Percentiles rank a stretch among this genome's conserved stretches.
phyloP scores from a whole-genome alignment of 345 rosid species.

The Hirschfeldia incana region DNA sequence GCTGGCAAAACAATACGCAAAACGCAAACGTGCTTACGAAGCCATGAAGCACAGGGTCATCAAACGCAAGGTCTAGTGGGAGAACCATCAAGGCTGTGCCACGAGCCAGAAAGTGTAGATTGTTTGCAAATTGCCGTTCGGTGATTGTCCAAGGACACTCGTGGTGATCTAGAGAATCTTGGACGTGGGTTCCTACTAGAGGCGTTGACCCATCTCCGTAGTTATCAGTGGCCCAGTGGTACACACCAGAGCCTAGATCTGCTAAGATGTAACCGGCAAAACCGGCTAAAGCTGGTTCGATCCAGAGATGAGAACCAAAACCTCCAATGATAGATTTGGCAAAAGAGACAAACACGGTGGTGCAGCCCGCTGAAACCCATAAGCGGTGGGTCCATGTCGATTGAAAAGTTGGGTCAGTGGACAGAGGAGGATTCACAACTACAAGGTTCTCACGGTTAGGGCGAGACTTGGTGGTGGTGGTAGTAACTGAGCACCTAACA shows the following conservation, averaged over 20 bases:
- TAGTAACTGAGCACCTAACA: conserved; percentile 43
- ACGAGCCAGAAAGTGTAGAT: conserved; percentile 70
- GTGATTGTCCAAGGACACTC: conserved; percentile 90
- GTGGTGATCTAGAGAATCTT: conserved; percentile 93
- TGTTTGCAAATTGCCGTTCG: conserved; percentile 76
- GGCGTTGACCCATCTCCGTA: conserved; percentile 77
- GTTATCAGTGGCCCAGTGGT: conserved; percentile 95
- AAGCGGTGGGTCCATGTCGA: conserved; percentile 76
- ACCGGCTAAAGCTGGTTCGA: conserved; percentile 67
- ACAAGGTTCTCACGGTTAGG: conserved; percentile 36
- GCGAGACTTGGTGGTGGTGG: conserved; percentile 45
- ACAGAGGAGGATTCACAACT: conserved; percentile 32
- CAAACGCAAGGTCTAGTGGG: conserved; percentile 56
- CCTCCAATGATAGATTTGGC: conserved; percentile 55
- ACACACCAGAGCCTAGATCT: conserved; percentile 83
- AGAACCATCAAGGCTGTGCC: conserved; percentile 55
- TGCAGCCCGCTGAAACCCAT: conserved; percentile 76
- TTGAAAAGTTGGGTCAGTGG: conserved; percentile 50
- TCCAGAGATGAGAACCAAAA: conserved; percentile 50
- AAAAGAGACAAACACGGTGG: conserved; percentile 54
- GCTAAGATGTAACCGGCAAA: conserved; percentile 68
- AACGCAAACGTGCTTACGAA: conserved; percentile 60
- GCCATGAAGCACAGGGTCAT: conserved; percentile 51
- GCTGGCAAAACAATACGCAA: conserved; percentile 90
- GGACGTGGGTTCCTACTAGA: conserved; percentile 70